Evolutionary conservation across 495 filamentous ascomycete species (phyloP).

Genomic region (Tuber brumale): DNA sequence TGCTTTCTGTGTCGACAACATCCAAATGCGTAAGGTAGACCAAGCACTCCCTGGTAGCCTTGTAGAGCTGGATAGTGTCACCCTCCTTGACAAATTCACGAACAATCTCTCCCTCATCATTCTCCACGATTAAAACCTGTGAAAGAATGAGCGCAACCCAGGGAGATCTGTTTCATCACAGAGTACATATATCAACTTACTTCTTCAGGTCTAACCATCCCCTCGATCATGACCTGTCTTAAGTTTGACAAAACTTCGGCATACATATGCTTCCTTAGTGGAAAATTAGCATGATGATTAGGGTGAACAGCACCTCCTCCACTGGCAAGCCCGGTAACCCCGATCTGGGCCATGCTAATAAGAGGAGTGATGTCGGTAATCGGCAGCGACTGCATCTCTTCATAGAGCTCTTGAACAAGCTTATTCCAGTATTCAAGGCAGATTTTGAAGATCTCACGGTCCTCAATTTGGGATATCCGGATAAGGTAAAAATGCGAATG

Average conservation of each 20-base stretch:
- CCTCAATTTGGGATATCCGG: conserved; percentile 94
- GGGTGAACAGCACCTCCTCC: conserved; percentile 77
- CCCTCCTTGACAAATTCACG: conserved; percentile 98
- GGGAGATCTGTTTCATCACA: not conserved
- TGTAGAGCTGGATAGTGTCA: conserved; percentile 98
- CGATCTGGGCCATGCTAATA: conserved; percentile 57
- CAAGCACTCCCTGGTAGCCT: conserved; percentile 93
- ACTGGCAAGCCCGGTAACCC: conserved; percentile 54
- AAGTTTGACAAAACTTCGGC: conserved; percentile 87
- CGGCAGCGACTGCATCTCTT: conserved; percentile 94
- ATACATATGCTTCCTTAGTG: conserved; percentile 95
- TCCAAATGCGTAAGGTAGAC: conserved; percentile 98
- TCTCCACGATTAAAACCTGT: conserved; percentile 90
- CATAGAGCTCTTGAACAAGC: conserved; percentile 94
- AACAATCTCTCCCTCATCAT: conserved; percentile 98
- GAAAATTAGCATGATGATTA: conserved; percentile 70
- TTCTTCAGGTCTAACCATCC: conserved; percentile 97
- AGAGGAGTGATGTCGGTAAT: conserved; percentile 86
- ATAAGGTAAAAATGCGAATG: conserved; percentile 98
- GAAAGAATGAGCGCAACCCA: conserved; percentile 9
- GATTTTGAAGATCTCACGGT: conserved; percentile 99
- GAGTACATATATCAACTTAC: conserved; percentile 21
- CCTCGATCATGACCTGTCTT: conserved; percentile 97
- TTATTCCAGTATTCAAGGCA: conserved; percentile 99
- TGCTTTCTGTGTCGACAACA: conserved; percentile 92